phyloP scores from a whole-genome alignment of 495 filamentous ascomycete genomes.

The Jackrogersella minutella region DNA sequence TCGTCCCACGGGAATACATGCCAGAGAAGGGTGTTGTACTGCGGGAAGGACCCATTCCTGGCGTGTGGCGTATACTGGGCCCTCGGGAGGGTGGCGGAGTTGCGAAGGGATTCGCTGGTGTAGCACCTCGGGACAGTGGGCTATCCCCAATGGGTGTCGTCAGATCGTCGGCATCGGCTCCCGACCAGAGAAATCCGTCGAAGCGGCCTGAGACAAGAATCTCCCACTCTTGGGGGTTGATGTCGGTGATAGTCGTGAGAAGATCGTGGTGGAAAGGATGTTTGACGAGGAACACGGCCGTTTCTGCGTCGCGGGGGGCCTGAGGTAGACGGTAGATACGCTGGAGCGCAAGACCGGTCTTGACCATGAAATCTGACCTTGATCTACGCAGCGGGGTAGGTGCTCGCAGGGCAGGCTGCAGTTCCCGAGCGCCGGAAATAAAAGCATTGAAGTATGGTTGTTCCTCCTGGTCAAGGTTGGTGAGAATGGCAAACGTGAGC shows the following conservation, averaged over 20 bases:
- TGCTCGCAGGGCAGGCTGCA: conserved; percentile 61
- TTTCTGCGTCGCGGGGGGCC: conserved; percentile 81
- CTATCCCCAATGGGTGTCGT: conserved; percentile 48
- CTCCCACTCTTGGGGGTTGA: conserved; percentile 92
- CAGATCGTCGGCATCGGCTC: conserved; percentile 72
- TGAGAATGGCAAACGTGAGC: conserved; percentile 89
- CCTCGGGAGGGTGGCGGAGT: conserved; percentile 46
- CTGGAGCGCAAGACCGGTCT: conserved; percentile 78
- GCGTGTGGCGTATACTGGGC: conserved; percentile 37
- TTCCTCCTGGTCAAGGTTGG: conserved; percentile 78
- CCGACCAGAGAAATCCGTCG: conserved; percentile 95
- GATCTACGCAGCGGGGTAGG: conserved; percentile 65
- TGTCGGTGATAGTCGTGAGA: conserved; percentile 84
- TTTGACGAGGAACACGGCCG: conserved; percentile 87
- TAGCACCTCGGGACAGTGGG: conserved; percentile 63
- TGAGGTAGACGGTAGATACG: conserved; percentile 78
- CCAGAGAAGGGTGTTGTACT: conserved; percentile 48
- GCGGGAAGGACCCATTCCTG: conserved; percentile 47
- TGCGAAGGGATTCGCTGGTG: conserved; percentile 58
- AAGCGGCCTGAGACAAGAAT: conserved; percentile 95
- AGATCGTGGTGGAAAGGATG: conserved; percentile 84
- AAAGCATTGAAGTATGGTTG: conserved; percentile 80
- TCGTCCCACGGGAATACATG: conserved; percentile 44
- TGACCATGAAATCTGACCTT: conserved; percentile 72
- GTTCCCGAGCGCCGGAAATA: conserved; percentile 70